Evolutionary conservation across 176 grass and related monocot genomes (phyloP).

Genomic region (Eragrostis curvula): DNA sequence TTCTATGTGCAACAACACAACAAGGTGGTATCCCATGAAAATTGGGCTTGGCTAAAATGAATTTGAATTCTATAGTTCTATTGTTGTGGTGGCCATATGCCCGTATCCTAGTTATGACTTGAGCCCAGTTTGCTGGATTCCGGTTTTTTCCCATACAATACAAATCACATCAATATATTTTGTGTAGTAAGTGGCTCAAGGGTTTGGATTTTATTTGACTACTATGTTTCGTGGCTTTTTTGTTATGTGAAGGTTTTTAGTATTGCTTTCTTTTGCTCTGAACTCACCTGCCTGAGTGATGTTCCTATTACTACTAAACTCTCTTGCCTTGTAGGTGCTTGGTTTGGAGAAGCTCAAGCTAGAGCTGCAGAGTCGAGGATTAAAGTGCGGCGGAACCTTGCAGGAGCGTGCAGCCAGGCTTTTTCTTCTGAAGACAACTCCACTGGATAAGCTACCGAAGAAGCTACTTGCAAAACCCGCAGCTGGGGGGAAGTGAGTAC

Average conservation of each 20-base stretch:
- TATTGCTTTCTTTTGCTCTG: background rate
- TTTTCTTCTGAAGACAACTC: conserved; percentile 92
- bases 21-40: background rate
- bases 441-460: conserved; percentile 89
- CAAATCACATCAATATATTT: background rate
- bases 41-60: background rate
- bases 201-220: background rate
- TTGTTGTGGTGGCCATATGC: background rate
- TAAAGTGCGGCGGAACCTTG: conserved; percentile 94
- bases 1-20: background rate
- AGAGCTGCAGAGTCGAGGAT: conserved; percentile 63
- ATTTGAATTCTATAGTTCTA: background rate
- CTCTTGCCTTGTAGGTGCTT: conserved; percentile 48
- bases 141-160: background rate
- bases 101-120: background rate
- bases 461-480: conserved; percentile 71
- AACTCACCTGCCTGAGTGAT: background rate
- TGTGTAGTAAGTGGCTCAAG: background rate
- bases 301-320: background rate
- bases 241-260: background rate
- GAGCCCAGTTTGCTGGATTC: background rate
- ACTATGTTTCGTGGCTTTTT: background rate
- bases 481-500: conserved; percentile 39
- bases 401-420: conserved; percentile 85
- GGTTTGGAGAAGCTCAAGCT: conserved; percentile 89